Evolutionary conservation across 495 filamentous ascomycete genomes (phyloP), one percentile per base, ranked within the genome.

Genomic region (Penicillium chermesinum): DNA sequence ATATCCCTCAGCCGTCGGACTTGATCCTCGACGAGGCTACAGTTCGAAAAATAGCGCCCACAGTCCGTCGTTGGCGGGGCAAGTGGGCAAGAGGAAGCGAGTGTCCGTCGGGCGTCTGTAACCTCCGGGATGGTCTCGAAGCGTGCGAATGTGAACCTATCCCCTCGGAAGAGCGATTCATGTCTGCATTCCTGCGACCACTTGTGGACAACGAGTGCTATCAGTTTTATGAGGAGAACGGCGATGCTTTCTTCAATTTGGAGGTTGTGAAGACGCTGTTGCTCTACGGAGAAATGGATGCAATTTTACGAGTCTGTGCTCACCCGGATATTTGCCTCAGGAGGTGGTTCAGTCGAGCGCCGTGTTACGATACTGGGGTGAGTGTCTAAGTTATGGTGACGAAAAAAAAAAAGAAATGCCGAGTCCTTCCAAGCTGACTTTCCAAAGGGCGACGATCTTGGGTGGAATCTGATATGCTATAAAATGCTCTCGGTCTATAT

Each of bases 181-280:
- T 10, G 10, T 4, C 25, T 5, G 25, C 25, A 30, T 30, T 30
- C 25, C 25, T 30, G 5, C 4, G 25, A 10, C 5, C 4, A 10
- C 25, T 5, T 30, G 25, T 5, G 10, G 25, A 4, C 25, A 30
- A 4, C 25, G 10, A 30, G 4, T 30, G 25, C 10, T 10, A 10
- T 30, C 5, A 10, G 10, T 10, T 30, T 10, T 5, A 4, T 30
- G 25, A 30, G 25, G 25, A 30, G 10, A 30, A 10, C 10, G 25
- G 5, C 4, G 25, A 4, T 10, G 25, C 25, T 30, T 34, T 45
- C 12, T 37, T 39, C 22, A 21, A 49, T 19, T 10, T 45, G 16
- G 42, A 45, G 34, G 30, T 45, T 45, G 3, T 18, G 25, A 45
- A 45, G 27, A n/a, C 30, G 20, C 19, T 45, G 30, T 20, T 45